phyloP scores from a whole-genome alignment of 139 green algal species.

The Chlamydomonas sphaeroides region DNA sequence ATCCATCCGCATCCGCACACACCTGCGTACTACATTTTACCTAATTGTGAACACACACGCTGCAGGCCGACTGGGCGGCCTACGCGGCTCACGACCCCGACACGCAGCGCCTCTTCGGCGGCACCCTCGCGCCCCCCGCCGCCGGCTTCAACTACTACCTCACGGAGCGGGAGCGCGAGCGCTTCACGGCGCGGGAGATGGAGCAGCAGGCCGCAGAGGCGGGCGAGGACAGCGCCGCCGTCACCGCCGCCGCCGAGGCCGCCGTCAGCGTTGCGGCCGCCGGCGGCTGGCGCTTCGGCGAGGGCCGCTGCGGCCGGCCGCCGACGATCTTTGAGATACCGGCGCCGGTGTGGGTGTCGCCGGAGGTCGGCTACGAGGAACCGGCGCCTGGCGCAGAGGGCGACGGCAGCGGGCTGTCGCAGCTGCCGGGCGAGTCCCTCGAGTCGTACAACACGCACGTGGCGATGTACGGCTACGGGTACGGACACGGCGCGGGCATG shows the following conservation, averaged over 20 bases:
- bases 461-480: not conserved
- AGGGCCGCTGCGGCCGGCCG: too few species aligned
- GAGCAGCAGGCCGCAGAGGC: not conserved
- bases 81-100: too few species aligned
- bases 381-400: too few species aligned
- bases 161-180: not conserved
- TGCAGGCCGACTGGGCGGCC: too few species aligned
- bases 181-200: not conserved
- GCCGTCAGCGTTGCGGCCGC: too few species aligned
- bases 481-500: not conserved
- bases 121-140: too few species aligned
- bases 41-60: too few species aligned
- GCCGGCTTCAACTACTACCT: conserved; percentile 26
- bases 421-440: conserved; percentile 11
- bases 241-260: not conserved
- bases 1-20: too few species aligned
- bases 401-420: too few species aligned
- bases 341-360: conserved; percentile 32
- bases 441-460: conserved; percentile 17
- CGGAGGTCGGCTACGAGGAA: too few species aligned
- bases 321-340: not conserved
- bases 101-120: too few species aligned
- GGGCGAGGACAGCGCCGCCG: not conserved
- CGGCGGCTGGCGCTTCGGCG: not conserved
- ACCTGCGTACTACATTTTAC: too few species aligned